Percentiles rank a stretch among this genome's conserved stretches.
Evolutionary conservation across 768 basidiomycete genomes (phyloP).

Genomic region (Suillus decipiens): DNA sequence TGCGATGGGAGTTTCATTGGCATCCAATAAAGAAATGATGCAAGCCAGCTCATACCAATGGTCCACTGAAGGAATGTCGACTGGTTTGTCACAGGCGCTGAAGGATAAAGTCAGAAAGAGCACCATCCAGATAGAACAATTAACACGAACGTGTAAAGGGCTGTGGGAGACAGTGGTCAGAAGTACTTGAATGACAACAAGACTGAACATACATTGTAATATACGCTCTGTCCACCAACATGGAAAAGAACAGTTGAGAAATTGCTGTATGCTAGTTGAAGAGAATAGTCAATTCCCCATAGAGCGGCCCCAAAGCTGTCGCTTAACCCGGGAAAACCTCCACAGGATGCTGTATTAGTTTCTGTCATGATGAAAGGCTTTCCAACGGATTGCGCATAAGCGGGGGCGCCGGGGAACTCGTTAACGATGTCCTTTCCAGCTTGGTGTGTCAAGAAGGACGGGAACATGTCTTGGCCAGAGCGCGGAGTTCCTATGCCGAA

Average conservation of each 20-base stretch:
- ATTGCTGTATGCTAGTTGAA: constrained; percentile 53
- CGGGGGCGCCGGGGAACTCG: constrained; percentile 52
- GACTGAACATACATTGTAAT: constrained; percentile 57
- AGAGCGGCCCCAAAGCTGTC: constrained; percentile 57
- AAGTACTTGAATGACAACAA: no score
- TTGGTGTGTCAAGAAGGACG: constrained; percentile 53
- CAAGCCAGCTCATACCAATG: constrained; percentile 34
- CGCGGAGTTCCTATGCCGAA: constrained; percentile 42
- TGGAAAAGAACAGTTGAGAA: constrained; percentile 47
- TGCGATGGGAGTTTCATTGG: background rate
- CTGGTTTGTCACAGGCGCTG: constrained; percentile 55
- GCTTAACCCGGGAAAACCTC: constrained; percentile 52
- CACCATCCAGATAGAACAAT: background rate
- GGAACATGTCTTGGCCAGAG: constrained; percentile 50
- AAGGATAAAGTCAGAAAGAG: constrained; percentile 23
- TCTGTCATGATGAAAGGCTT: constrained; percentile 58
- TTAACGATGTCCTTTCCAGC: constrained; percentile 47
- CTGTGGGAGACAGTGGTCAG: constrained; percentile 17
- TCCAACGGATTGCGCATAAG: constrained; percentile 37
- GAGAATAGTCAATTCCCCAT: constrained; percentile 54
- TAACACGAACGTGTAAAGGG: constrained; percentile 40
- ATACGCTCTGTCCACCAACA: constrained; percentile 63
- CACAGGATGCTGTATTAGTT: constrained; percentile 56
- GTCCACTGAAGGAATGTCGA: constrained; percentile 68
- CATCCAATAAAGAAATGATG: background rate